Evolutionary conservation across 805 yeast species (phyloP), one percentile per base, ranked within the genome.

Genomic region (Suhomyces emberorum): DNA sequence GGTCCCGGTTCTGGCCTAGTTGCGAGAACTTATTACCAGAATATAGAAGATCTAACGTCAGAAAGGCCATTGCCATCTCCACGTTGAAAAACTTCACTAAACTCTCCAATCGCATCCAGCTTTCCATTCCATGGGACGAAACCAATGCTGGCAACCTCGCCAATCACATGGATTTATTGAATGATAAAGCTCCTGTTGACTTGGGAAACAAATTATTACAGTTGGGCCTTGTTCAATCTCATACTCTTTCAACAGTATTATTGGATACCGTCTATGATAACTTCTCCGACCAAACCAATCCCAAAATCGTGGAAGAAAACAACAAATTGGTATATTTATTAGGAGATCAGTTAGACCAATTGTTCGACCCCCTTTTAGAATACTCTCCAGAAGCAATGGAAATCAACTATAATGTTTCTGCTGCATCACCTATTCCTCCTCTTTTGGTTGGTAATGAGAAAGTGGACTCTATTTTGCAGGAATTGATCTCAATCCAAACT

Each of bases 341-440:
- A 4, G 98, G 98, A 1, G 81, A 81, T 28, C 97, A 89, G 57
- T 62, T 87, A 28, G 96, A 89, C 45, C 91, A 83, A 48, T 61
- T 91, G 25, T 91, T 91, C 58, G 95, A 91, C 51, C 96, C 97
- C 1, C 61, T 88, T 37, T 72, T 86, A 4, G 97, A 89, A 58
- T 91, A 91, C 55, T 85, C 95, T 0, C 98, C 97, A 0, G 96
- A 91, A 57, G 78, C 81, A 20, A 77, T 95, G 25, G 91, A 83
- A 42, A 69, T 74, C 39, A 69, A 75, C 2, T 89, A 91, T 54
- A 68, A 59, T 33, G 78, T 87, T 0, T 95, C 95, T 1, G 32
- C 45, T 0, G 45, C 43, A 32, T 38, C 52, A 35, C 6, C 28
- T 3, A 25, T 14, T 15, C 37, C 25, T 15, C 44, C 37, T 5